phyloP scores from a whole-genome alignment of 768 basidiomycete genomes.

The Suillus lakei region DNA sequence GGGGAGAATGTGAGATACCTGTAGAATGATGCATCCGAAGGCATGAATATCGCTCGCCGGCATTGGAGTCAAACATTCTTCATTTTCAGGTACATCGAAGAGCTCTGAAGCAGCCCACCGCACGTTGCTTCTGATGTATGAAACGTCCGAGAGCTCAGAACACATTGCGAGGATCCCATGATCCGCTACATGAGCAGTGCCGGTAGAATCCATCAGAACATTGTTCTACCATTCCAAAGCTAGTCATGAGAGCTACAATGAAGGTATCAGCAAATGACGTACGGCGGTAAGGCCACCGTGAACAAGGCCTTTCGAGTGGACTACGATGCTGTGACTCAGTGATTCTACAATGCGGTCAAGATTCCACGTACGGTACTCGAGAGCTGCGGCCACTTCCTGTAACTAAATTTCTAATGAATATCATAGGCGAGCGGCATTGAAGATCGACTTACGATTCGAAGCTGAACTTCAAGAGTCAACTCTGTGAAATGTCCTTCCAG shows the following conservation, averaged over 20 bases:
- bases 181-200: slow-evolving; percentile 38
- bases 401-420: not conserved
- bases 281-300: slow-evolving; percentile 53
- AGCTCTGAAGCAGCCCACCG: slow-evolving; percentile 49
- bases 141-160: not conserved
- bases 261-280: slow-evolving; percentile 4
- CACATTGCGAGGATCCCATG: slow-evolving; percentile 36
- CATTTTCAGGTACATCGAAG: slow-evolving; percentile 30
- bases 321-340: not conserved
- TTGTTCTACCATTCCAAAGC: slow-evolving; percentile 34
- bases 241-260: not conserved
- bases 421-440: not conserved
- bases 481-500: too few relatives aligned
- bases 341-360: not conserved
- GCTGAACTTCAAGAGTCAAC: slow-evolving; percentile 2
- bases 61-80: too few relatives aligned
- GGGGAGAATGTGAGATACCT: slow-evolving; percentile 12
- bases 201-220: slow-evolving; percentile 38
- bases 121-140: slow-evolving; percentile 29
- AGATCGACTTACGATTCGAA: slow-evolving; percentile 20
- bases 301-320: slow-evolving; percentile 35
- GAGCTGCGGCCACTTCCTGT: slow-evolving; percentile 16
- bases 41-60: slow-evolving; percentile 12
- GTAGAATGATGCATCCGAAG: slow-evolving; percentile 33
- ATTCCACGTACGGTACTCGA: slow-evolving; percentile 20